Evolutionary conservation across 176 grass and related monocot genomes (phyloP).

Genomic region (Elaeis guineensis): DNA sequence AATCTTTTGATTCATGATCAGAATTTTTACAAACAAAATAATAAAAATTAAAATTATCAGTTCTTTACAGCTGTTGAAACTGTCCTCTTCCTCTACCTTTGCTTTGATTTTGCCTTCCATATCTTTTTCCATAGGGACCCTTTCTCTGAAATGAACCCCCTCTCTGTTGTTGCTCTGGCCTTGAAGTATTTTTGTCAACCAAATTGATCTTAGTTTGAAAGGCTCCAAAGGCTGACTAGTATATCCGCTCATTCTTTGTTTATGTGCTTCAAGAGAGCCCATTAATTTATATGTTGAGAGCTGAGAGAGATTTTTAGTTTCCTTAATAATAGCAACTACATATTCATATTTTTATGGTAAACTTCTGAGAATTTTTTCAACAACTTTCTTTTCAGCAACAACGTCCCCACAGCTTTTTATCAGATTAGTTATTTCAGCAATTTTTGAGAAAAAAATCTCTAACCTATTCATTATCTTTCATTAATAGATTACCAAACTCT

Average conservation of each 20-base stretch:
- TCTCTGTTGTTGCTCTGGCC: too few species aligned
- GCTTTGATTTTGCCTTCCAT: background rate
- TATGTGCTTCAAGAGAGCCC: constrained; percentile 3
- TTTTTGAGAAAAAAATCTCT: background rate
- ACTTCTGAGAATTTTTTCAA: background rate
- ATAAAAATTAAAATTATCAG: background rate
- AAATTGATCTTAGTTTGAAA: background rate
- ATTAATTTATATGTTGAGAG: constrained; percentile 4
- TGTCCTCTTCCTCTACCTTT: background rate
- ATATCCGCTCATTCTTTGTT: constrained; percentile 3
- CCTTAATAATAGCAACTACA: constrained; percentile 3
- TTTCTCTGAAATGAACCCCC: too few species aligned
- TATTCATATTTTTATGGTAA: background rate
- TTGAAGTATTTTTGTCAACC: background rate
- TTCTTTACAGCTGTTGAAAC: background rate
- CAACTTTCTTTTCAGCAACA: background rate
- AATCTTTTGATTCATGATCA: background rate
- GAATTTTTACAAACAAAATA: background rate
- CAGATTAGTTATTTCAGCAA: constrained; percentile 3
- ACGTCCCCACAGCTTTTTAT: background rate
- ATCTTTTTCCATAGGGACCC: too few species aligned
- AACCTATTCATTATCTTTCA: constrained; percentile 5
- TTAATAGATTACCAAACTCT: constrained; percentile 9
- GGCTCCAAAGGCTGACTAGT: background rate
- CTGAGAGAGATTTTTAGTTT: background rate